phyloP scores from a whole-genome alignment of 345 rosid species.

The Salix brachista region DNA sequence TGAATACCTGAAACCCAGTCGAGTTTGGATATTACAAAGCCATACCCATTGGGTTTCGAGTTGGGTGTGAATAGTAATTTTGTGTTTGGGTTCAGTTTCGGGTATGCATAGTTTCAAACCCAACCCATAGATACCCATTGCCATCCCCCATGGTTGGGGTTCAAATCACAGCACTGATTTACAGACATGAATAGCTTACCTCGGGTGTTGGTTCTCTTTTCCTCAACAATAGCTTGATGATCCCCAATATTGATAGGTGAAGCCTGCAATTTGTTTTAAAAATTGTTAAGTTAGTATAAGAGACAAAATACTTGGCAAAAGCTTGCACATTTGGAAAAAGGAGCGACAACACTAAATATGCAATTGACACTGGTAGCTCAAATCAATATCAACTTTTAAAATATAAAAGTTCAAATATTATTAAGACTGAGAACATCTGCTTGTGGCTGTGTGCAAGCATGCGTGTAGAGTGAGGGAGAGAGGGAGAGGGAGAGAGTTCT shows the following conservation, averaged over 20 bases:
- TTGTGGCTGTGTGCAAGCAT: no score
- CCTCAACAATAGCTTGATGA: slow-evolving; percentile 57
- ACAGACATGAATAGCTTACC: slow-evolving; percentile 32
- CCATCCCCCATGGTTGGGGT: no score
- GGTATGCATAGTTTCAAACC: no score
- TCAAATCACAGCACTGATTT: neutral
- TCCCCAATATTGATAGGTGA: slow-evolving; percentile 60
- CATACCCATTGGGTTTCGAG: no score
- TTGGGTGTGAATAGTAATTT: no score
- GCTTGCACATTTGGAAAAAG: neutral
- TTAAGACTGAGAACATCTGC: no score
- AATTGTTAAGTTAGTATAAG: neutral
- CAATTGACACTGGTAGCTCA: neutral
- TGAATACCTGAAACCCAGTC: no score
- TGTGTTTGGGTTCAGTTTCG: no score
- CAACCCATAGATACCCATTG: no score
- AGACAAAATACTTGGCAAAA: neutral
- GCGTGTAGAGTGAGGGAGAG: no score
- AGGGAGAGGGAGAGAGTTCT: no score
- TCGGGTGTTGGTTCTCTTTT: slow-evolving; percentile 64
- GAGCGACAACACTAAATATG: neutral
- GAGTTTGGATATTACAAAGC: no score
- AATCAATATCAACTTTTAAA: neutral
- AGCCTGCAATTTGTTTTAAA: slow-evolving; percentile 44
- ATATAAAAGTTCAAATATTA: neutral